Evolutionary conservation across 2,329 filamentous ascomycete species (phyloP).

Genomic region (Fusarium clavum): DNA sequence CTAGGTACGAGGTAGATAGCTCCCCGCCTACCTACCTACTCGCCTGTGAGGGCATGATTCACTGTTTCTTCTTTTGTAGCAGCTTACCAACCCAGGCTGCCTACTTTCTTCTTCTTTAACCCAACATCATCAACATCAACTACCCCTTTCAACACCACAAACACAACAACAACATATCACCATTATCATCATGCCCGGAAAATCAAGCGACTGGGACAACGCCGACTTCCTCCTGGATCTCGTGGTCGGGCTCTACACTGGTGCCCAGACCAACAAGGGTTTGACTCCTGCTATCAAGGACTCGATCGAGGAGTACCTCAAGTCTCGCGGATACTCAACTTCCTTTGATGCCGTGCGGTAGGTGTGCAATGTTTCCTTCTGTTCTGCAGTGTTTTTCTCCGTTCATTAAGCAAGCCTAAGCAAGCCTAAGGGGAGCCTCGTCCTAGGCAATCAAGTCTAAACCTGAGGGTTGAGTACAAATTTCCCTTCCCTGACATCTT

Average conservation of each 20-base stretch:
- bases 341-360: slow-evolving; percentile 61
- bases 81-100: neutral
- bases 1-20: neutral
- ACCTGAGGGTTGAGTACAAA: neutral
- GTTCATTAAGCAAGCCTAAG: neutral
- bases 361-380: slow-evolving; percentile 41
- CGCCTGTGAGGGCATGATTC: neutral
- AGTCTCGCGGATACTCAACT: slow-evolving; percentile 49
- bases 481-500: neutral
- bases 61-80: neutral
- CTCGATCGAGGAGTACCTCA: slow-evolving; percentile 50
- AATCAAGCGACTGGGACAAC: slow-evolving; percentile 49
- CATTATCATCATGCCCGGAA: slow-evolving; percentile 36
- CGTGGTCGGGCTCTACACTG: slow-evolving; percentile 49
- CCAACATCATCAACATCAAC: neutral
- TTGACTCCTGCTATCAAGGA: slow-evolving; percentile 48
- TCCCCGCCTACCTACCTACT: neutral
- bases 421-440: neutral
- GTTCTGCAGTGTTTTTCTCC: slow-evolving; percentile 1
- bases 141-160: neutral
- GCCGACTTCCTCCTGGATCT: slow-evolving; percentile 51
- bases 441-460: neutral
- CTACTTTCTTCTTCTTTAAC: neutral
- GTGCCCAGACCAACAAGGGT: slow-evolving; percentile 41
- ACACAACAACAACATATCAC: neutral